Base-by-base conservation (phyloP, 1,284 basidiomycete genomes). In the Heliocybe sulcata region DNA sequence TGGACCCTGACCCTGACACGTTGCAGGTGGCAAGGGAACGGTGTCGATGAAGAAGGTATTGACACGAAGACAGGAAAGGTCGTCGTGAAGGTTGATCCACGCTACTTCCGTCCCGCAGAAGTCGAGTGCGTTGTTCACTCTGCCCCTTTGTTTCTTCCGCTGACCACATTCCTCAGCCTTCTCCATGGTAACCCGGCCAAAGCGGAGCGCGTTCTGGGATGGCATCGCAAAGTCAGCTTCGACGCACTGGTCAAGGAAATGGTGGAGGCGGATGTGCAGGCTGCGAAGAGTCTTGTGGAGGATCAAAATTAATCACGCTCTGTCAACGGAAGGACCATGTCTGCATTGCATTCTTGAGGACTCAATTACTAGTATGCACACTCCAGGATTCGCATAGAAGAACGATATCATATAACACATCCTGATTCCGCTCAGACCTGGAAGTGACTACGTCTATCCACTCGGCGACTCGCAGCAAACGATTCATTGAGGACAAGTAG, bases 91-190 rank as follows among this genome's bases (percentile, higher is more conserved):
- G 81, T 95, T 35, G 92, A 95, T 70, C 67, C 85, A 27, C 76
- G 77, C 59, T 92, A 92, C 72, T 92, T 92, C 84, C 85, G 88
- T 70, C 87, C 92, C 14, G 91, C 94, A 25, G 93, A 96, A 82
- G 93, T 95, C 70, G 93, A 95, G 83, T 92, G 63, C 60, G 88
- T 83, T 22, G 53, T 60, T 53, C 58, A 29, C 51, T 51, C 35
- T 35, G 53, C 27, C 42, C 45, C 26, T 53, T 33, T 22, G 51
- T 52, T 54, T 35, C 50, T 33, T 19, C 25, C 35, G n/a, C 31
- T 22, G 31, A 38, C 33, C 53, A 27, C 53, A 53, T n/a, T 54
- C 42, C 54, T 3, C 55, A 92, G 90, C 0, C 79, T 93, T 53
- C 77, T 94, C 47, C 79, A 86, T 54, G 92, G 92, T 14, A 85